These are phyloP conservation scores for Warburgia ugandensis DNA, from an alignment of 164 flowering plant genomes.

Conservation along the genomic window DNA sequence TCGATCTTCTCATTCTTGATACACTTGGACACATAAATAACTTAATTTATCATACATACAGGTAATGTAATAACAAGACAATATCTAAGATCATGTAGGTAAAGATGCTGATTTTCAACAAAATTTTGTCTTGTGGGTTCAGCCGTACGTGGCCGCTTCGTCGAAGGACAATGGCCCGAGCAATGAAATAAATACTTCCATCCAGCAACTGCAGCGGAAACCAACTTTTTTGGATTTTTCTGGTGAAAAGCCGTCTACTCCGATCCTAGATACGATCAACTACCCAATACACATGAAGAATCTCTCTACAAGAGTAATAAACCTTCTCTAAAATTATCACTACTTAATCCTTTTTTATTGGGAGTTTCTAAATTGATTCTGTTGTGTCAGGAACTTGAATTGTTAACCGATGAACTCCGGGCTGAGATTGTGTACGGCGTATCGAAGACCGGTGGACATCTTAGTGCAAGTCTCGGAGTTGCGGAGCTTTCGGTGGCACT, in stretches of 20 bases:
- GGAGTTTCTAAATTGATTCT: not conserved
- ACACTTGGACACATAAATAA: too few relatives aligned
- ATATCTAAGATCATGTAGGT: too few relatives aligned
- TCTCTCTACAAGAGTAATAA: slow-evolving; percentile 8
- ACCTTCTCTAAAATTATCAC: too few relatives aligned
- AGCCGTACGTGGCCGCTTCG: too few relatives aligned
- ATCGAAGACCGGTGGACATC: slow-evolving; percentile 44
- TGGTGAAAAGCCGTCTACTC: slow-evolving; percentile 14
- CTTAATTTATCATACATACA: too few relatives aligned
- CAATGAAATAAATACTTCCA: too few relatives aligned
- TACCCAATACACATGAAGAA: slow-evolving; percentile 14
- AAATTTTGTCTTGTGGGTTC: too few relatives aligned
- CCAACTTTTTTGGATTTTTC: slow-evolving; percentile 13
- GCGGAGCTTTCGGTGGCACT: slow-evolving; percentile 45
- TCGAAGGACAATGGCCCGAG: too few relatives aligned
- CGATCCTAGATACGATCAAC: slow-evolving; percentile 12
- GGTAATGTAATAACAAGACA: too few relatives aligned
- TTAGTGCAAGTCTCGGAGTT: slow-evolving; percentile 44
- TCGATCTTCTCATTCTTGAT: too few relatives aligned
- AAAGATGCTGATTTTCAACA: too few relatives aligned
- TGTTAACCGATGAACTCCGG: slow-evolving; percentile 32
- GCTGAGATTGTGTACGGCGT: slow-evolving; percentile 32
- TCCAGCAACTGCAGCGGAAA: too few relatives aligned
- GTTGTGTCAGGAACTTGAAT: slow-evolving; percentile 28
- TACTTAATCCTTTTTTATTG: not conserved